Evolutionary conservation across 2,329 filamentous ascomycete species (phyloP).

Genomic region (Talaromyces verruculosus): DNA sequence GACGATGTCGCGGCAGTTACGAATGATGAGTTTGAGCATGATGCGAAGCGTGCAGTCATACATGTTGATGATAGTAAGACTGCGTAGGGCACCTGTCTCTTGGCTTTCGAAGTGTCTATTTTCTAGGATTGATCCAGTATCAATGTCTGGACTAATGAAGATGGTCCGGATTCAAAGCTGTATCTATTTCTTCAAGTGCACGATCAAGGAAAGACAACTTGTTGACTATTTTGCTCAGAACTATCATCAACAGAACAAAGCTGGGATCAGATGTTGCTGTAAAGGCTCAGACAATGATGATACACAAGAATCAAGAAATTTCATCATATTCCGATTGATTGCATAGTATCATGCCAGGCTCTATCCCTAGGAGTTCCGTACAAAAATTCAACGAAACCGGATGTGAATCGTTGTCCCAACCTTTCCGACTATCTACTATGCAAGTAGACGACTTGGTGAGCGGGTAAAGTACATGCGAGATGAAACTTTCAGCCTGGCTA

Average conservation of each 20-base stretch:
- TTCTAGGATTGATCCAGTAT: not conserved
- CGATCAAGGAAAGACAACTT: not conserved
- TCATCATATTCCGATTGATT: too few relatives aligned
- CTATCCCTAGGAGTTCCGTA: too few relatives aligned
- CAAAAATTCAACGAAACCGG: not conserved
- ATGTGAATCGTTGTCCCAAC: not conserved
- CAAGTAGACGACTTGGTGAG: not conserved
- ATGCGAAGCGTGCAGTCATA: conserved; percentile 3
- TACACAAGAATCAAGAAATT: too few relatives aligned
- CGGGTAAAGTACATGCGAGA: too few relatives aligned
- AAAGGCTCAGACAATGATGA: too few relatives aligned
- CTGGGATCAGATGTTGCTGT: not conserved
- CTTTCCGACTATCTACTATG: not conserved
- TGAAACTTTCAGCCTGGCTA: not conserved
- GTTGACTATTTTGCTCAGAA: not conserved
- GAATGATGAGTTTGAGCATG: conserved; percentile 11
- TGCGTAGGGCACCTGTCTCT: not conserved
- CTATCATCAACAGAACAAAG: too few relatives aligned
- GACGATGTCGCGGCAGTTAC: conserved; percentile 20
- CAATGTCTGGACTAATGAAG: not conserved
- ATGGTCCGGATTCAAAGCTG: not conserved
- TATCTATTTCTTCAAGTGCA: not conserved
- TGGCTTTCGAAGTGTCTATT: not conserved
- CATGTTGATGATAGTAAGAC: conserved; percentile 12
- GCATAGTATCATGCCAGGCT: too few relatives aligned